These are phyloP conservation scores for Crithidia brevicula DNA, from an alignment of 208 protist species.

Conservation along the genomic window DNA sequence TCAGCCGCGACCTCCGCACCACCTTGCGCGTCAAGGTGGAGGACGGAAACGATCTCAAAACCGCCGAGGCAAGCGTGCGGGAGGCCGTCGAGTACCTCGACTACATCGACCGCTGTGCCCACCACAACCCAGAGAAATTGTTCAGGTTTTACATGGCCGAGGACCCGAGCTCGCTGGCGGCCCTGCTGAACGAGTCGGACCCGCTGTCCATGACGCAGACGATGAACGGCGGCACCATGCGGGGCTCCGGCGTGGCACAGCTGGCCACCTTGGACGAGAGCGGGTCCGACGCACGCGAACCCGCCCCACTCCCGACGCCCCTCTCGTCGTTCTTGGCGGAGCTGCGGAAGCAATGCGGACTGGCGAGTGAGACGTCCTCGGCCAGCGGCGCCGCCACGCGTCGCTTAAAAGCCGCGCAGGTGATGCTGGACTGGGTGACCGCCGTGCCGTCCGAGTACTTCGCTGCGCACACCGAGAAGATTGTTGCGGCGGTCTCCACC, in stretches of 20 bases:
- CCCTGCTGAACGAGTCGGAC: conserved; percentile 50
- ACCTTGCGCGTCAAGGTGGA: conserved; percentile 89
- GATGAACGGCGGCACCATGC: conserved; percentile 17
- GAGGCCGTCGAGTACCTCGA: conserved; percentile 82
- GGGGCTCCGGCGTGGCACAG: conserved; percentile 5
- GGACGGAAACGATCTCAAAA: conserved; percentile 86
- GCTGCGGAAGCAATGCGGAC: conserved; percentile 27
- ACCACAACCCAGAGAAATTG: conserved; percentile 49
- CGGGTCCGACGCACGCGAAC: conserved; percentile 12
- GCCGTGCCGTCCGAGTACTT: conserved; percentile 39
- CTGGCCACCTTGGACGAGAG: conserved; percentile 6
- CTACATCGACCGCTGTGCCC: conserved; percentile 63
- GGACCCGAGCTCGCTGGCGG: conserved; percentile 58
- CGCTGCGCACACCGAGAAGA: conserved; percentile 15
- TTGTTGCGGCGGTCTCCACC: conserved; percentile 31
- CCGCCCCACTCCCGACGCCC: conserved; percentile 30
- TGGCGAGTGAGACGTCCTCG: conserved; percentile 24
- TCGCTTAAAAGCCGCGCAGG: conserved; percentile 56
- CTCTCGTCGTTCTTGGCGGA: conserved; percentile 29
- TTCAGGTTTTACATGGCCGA: conserved; percentile 90
- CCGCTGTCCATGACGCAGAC: conserved; percentile 15
- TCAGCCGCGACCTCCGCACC: conserved; percentile 67
- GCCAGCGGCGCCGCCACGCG: conserved; percentile 22
- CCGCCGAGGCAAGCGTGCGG: conserved; percentile 56
- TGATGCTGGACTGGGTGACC: conserved; percentile 64